Base-by-base conservation (phyloP, 805 yeast genomes). In the Ogataea pignaliae region DNA sequence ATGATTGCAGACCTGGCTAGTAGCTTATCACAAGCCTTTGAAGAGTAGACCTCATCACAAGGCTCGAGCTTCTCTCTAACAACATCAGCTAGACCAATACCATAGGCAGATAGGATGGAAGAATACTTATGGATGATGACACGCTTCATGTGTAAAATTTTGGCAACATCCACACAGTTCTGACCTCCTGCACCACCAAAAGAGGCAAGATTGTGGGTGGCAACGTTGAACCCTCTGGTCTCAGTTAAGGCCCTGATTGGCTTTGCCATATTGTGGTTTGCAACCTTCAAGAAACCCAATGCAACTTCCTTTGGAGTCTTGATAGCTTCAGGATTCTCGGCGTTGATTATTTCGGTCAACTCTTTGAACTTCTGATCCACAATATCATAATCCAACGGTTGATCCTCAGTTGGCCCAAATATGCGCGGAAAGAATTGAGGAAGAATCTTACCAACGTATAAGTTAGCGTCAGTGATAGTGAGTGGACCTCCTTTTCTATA, bases 111-210 rank as follows among this genome's bases (percentile, higher is more conserved):
- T 10, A 85, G 66, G 33, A 85, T 74, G 0, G 91, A 83, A 5
- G 93, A 85, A 60, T 84, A 82, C 57, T 81, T 76, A 64, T 87
- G 95, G 17, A 83, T 80, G 29, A 85, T 59, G 2, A 87, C 86
- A 32, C 75, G 75, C 10, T 67, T 59, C 34, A 87, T 84, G 8
- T 86, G 85, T 52, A 87, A 68, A 17, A 75, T 73, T 44, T 76
- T 72, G 0, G 93, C 93, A 29, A 87, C 77, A 2, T 85, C 78
- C 28, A 77, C 80, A 3, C 89, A 88, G 57, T 84, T 88, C 64
- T 87, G 95, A 9, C 95, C 95, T 40, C 95, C 95, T 28, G 93
- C 91, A 32, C 95, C 95, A 35, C 95, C 95, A 63, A 87, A 86
- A 3, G 88, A 73, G 2, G 87, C 90, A 47, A 87, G 64, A 37